phyloP scores from a whole-genome alignment of 371 early-diverging fungal species.

The Gilbertella persicaria region DNA sequence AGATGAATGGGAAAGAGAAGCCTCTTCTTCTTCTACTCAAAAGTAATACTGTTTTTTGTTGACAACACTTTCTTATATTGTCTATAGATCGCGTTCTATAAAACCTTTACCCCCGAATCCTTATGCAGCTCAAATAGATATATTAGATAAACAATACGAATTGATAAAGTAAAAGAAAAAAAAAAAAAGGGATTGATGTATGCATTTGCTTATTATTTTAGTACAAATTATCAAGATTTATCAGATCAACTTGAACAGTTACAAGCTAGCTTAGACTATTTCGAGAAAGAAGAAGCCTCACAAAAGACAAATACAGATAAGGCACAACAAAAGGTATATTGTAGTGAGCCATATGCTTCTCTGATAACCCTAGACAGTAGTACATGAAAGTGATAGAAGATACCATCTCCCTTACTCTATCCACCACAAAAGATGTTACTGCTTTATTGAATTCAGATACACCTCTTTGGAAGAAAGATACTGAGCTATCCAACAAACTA shows the following conservation, averaged over 20 bases:
- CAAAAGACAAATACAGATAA: background rate
- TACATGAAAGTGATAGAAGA: background rate
- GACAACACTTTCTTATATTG: background rate
- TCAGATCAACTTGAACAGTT: background rate
- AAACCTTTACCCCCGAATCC: conserved; percentile 9
- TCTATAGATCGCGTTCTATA: background rate
- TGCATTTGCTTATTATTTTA: background rate
- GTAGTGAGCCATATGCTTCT: background rate
- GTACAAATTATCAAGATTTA: background rate
- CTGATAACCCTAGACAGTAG: background rate
- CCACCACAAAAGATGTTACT: background rate
- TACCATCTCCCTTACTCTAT: background rate
- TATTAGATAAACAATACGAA: conserved; percentile 14
- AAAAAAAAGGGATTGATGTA: background rate
- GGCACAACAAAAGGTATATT: background rate
- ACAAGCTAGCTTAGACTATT: background rate
- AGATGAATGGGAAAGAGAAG: conserved; percentile 31
- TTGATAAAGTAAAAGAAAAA: conserved; percentile 16
- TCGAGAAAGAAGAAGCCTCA: conserved; percentile 7
- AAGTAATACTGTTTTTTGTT: background rate
- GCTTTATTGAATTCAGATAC: no score
- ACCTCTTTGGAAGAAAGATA: background rate
- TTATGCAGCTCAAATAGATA: conserved; percentile 3
- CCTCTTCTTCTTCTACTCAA: background rate
- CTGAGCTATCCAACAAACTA: background rate